Percentiles rank a stretch among this genome's conserved stretches.
phyloP scores from a whole-genome alignment of 2,329 filamentous ascomycete genomes.

The Teratosphaeria viscida region DNA sequence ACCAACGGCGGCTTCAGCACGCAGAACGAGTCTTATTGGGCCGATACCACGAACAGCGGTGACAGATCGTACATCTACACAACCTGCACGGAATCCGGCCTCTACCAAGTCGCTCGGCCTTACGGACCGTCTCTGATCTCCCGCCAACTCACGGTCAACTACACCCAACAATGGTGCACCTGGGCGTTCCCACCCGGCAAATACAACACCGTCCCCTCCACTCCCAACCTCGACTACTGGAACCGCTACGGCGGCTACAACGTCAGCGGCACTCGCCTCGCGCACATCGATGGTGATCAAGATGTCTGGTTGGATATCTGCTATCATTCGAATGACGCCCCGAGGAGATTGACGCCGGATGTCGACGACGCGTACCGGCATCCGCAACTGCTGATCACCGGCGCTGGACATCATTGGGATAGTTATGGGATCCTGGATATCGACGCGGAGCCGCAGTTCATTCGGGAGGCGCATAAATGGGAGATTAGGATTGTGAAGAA shows the following conservation, averaged over 20 bases:
- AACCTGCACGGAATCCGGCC: slow-evolving; percentile 35
- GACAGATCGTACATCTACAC: slow-evolving; percentile 41
- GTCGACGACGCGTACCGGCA: slow-evolving; percentile 30
- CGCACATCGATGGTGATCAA: slow-evolving; percentile 42
- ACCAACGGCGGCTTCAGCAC: slow-evolving; percentile 36
- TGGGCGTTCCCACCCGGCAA: slow-evolving; percentile 42
- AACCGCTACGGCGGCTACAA: slow-evolving; percentile 40
- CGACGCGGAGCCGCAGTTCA: slow-evolving; percentile 46
- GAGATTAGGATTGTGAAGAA: slow-evolving; percentile 52
- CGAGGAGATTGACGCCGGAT: slow-evolving; percentile 11
- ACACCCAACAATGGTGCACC: slow-evolving; percentile 47
- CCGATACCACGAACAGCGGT: slow-evolving; percentile 31
- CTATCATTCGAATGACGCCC: slow-evolving; percentile 38
- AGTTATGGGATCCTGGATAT: slow-evolving; percentile 40
- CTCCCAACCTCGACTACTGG: slow-evolving; percentile 33
- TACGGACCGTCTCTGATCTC: slow-evolving; percentile 38
- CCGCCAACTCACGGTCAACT: slow-evolving; percentile 36
- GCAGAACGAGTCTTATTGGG: slow-evolving; percentile 36
- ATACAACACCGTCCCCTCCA: slow-evolving; percentile 35
- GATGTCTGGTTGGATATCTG: slow-evolving; percentile 45
- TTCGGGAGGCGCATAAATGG: slow-evolving; percentile 50
- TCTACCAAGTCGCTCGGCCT: slow-evolving; percentile 39
- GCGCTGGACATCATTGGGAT: slow-evolving; percentile 39
- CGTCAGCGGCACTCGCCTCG: slow-evolving; percentile 37
- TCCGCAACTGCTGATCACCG: slow-evolving; percentile 41